Evolutionary conservation across 2,329 filamentous ascomycete genomes (phyloP).

Genomic region (Grosmannia huntii): DNA sequence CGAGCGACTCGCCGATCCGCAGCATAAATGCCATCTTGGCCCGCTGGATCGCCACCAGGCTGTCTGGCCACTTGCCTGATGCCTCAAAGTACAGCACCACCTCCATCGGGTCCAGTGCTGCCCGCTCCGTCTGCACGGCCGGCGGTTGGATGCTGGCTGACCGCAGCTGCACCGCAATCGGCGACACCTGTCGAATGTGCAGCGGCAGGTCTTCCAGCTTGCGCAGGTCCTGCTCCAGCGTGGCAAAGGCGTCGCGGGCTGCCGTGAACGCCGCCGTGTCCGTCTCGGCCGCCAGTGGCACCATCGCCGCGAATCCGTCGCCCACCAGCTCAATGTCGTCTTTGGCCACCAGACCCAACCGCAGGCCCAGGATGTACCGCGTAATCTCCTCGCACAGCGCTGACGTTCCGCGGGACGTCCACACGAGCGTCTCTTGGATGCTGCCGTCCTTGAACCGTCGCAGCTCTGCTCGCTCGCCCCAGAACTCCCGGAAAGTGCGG

Average conservation of each 20-base stretch:
- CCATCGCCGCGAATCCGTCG: slow-evolving; percentile 34
- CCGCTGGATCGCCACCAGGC: slow-evolving; percentile 78
- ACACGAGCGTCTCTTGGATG: slow-evolving; percentile 84
- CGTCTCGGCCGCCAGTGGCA: slow-evolving; percentile 30
- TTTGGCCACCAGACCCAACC: slow-evolving; percentile 45
- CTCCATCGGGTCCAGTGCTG: slow-evolving; percentile 48
- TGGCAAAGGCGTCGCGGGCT: slow-evolving; percentile 55
- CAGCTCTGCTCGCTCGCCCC: slow-evolving; percentile 87
- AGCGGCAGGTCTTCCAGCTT: slow-evolving; percentile 72
- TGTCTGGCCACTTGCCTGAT: slow-evolving; percentile 87
- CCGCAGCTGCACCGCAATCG: slow-evolving; percentile 59
- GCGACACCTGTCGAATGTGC: slow-evolving; percentile 68
- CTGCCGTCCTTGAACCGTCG: slow-evolving; percentile 91
- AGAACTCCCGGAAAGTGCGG: slow-evolving; percentile 74
- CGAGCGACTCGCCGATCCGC: slow-evolving; percentile 59
- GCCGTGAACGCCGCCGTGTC: slow-evolving; percentile 52
- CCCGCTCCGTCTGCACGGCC: slow-evolving; percentile 29
- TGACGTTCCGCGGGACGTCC: slow-evolving; percentile 51
- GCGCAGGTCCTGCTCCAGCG: slow-evolving; percentile 65
- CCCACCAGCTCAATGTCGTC: slow-evolving; percentile 35
- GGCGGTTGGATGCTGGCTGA: slow-evolving; percentile 54
- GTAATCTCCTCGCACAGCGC: slow-evolving; percentile 72
- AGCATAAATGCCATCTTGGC: slow-evolving; percentile 87
- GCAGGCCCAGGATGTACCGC: slow-evolving; percentile 54
- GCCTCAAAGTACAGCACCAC: slow-evolving; percentile 85